phyloP scores from a whole-genome alignment of 257 asterid genomes.

The Ligustrum vulgare region DNA sequence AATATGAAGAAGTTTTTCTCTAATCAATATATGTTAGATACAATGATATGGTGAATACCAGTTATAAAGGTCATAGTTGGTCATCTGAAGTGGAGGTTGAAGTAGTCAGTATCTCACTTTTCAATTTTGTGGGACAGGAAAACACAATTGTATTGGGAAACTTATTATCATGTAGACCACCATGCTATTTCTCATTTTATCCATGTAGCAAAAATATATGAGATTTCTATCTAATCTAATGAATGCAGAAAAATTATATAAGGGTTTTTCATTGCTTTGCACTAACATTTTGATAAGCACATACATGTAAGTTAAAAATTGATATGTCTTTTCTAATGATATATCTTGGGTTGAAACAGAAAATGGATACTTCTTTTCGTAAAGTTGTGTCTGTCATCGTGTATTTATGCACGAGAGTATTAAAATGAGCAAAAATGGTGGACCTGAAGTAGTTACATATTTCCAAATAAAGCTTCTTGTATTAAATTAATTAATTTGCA shows the following conservation, averaged over 20 bases:
- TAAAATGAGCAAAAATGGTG: not conserved
- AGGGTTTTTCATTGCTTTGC: not conserved
- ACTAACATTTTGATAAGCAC: not conserved
- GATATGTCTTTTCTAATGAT: not conserved
- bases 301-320: not conserved
- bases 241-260: not conserved
- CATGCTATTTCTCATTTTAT: not conserved
- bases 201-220: not conserved
- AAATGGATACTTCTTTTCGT: not conserved
- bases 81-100: not conserved
- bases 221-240: not conserved
- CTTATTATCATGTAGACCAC: not conserved
- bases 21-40: not conserved
- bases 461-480: conserved; percentile 9
- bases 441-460: not conserved
- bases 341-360: not conserved
- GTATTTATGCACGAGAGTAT: not conserved
- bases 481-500: not conserved
- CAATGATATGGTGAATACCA: not conserved
- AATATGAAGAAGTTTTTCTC: not conserved
- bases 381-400: not conserved
- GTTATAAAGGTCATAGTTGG: not conserved
- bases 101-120: not conserved
- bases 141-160: not conserved
- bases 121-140: not conserved